Evolutionary conservation across 371 early-diverging fungal genomes (phyloP).

Genomic region (Syncephalastrum racemosum): DNA sequence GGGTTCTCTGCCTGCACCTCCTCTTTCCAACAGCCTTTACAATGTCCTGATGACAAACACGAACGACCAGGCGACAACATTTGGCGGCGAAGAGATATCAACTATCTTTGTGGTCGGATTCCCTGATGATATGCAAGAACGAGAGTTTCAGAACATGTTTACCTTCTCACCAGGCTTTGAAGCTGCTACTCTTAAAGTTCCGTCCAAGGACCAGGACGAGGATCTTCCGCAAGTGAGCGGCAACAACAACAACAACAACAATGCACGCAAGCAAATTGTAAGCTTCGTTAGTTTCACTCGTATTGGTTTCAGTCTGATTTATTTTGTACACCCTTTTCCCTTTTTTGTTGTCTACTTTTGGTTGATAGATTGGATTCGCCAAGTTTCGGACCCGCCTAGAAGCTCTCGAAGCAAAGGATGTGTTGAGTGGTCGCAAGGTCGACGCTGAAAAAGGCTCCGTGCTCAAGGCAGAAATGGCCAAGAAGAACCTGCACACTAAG

Average conservation of each 20-base stretch:
- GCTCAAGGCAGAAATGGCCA: conserved; percentile 92
- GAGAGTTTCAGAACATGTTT: conserved; percentile 97
- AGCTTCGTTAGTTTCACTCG: conserved; percentile 1
- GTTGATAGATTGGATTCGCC: conserved; percentile 82
- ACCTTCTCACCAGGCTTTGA: conserved; percentile 93
- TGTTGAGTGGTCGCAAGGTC: conserved; percentile 81
- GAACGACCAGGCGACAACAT: too few species aligned
- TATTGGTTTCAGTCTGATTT: not conserved
- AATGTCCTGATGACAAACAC: conserved; percentile 5
- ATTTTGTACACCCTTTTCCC: not conserved
- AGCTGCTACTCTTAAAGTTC: conserved; percentile 86
- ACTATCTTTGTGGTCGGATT: conserved; percentile 97
- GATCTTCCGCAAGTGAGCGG: conserved; percentile 19
- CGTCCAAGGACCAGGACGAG: conserved; percentile 58
- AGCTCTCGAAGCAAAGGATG: conserved; percentile 81
- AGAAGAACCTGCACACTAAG: conserved; percentile 85
- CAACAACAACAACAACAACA: conserved; percentile 5
- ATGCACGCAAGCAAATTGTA: conserved; percentile 25
- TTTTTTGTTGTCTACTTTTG: conserved; percentile 1
- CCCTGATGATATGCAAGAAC: conserved; percentile 93
- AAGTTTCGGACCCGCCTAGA: conserved; percentile 86
- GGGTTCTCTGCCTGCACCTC: conserved; percentile 1
- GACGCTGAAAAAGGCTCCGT: conserved; percentile 80
- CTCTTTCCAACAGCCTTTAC: conserved; percentile 1
- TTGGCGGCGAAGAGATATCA: conserved; percentile 61